Evolutionary conservation across 2,329 filamentous ascomycete species (phyloP).

Genomic region (Colletotrichum sp.): DNA sequence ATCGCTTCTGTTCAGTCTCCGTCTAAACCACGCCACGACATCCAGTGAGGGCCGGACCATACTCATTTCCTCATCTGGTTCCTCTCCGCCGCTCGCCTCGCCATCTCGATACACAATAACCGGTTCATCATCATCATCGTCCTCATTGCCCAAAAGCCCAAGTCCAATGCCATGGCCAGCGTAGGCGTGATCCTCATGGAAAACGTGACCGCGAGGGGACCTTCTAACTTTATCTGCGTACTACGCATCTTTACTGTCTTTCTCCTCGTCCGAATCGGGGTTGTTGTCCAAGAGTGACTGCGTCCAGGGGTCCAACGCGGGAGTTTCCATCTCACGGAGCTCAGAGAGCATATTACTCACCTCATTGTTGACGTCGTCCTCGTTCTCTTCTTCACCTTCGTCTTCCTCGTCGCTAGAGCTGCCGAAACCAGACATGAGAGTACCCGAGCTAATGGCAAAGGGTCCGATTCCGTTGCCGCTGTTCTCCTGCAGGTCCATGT

Average conservation of each 20-base stretch:
- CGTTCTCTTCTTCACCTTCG: constrained; percentile 87
- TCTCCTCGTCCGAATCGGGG: constrained; percentile 27
- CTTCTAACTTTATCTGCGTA: constrained; percentile 5
- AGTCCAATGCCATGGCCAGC: background rate
- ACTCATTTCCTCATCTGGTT: constrained; percentile 10
- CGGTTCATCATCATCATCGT: background rate
- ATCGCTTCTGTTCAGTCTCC: constrained; percentile 1
- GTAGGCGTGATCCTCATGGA: background rate
- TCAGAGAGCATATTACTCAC: constrained; percentile 51
- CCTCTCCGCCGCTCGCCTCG: background rate
- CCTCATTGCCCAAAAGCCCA: background rate
- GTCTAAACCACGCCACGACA: constrained; percentile 10
- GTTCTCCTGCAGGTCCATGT: constrained; percentile 71
- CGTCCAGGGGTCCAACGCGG: constrained; percentile 19
- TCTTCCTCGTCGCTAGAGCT: constrained; percentile 97
- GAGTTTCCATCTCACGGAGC: constrained; percentile 17
- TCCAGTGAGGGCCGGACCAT: constrained; percentile 10
- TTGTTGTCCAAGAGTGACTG: constrained; percentile 24
- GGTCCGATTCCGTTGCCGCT: constrained; percentile 70
- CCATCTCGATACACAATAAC: background rate
- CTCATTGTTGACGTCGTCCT: constrained; percentile 75
- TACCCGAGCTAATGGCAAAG: constrained; percentile 76
- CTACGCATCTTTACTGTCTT: constrained; percentile 18
- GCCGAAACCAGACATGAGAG: constrained; percentile 87
- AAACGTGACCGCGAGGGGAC: background rate